Percentiles rank a stretch among this genome's conserved stretches.
Conservation (phyloP, 2,329 filamentous ascomycete genomes). For the Pseudogymnoascus verrucosus region DNA sequence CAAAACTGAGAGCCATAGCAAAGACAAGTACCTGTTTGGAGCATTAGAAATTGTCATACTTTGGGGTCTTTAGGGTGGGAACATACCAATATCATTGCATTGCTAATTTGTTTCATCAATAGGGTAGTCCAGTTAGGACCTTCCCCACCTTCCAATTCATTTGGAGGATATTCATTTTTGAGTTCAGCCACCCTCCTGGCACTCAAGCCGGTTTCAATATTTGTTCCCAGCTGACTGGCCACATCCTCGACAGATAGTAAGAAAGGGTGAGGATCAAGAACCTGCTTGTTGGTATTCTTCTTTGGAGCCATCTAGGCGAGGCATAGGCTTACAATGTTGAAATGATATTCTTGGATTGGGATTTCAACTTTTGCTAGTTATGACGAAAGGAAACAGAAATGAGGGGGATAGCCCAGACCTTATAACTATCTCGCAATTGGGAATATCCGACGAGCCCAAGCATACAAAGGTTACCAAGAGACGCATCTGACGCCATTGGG, state of each 20-base stretch:
- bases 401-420: not conserved
- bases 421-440: slow-evolving; percentile 4
- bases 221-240: slow-evolving; percentile 51
- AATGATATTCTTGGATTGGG: not conserved
- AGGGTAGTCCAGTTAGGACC: slow-evolving; percentile 66
- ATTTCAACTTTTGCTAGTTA: not conserved
- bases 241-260: slow-evolving; percentile 55
- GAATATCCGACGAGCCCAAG: not conserved
- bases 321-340: slow-evolving; percentile 8
- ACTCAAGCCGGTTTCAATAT: slow-evolving; percentile 59
- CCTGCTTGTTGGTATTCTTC: slow-evolving; percentile 4
- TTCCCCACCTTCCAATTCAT: slow-evolving; percentile 62
- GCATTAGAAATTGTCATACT: slow-evolving; percentile 35
- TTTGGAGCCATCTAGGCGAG: slow-evolving; percentile 8
- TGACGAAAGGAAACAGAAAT: slow-evolving; percentile 3
- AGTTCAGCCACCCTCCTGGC: slow-evolving; percentile 50
- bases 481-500: not conserved
- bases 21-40: slow-evolving; percentile 27
- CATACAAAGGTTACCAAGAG: slow-evolving; percentile 1
- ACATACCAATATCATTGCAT: slow-evolving; percentile 67
- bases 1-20: slow-evolving; percentile 35
- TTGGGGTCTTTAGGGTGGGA: not conserved
- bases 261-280: slow-evolving; percentile 43
- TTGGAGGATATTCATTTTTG: slow-evolving; percentile 53
- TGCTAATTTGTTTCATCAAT: slow-evolving; percentile 62